Percentiles rank a stretch among this genome's conserved stretches.
Evolutionary conservation across 2,329 filamentous ascomycete genomes (phyloP).

Genomic region (Trichoderma sp.): DNA sequence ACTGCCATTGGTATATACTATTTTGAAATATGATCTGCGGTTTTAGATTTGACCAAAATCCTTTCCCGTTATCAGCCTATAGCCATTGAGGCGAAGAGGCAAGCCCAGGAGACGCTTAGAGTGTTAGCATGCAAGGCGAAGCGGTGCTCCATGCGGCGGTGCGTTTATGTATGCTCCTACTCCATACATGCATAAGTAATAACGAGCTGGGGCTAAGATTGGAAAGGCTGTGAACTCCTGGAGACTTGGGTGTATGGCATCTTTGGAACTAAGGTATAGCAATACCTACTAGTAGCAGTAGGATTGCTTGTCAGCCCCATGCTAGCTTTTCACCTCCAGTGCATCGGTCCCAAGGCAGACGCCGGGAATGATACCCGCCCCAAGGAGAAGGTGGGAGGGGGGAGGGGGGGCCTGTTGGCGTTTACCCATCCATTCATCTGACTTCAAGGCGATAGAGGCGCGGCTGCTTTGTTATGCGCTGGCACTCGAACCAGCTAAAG

Average conservation of each 20-base stretch:
- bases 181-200: background rate
- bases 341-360: conserved; percentile 6
- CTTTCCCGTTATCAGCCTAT: background rate
- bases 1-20: background rate
- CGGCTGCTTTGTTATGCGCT: background rate
- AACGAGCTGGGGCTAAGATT: background rate
- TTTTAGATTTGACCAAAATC: background rate
- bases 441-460: background rate
- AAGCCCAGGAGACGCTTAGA: background rate
- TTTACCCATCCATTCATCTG: conserved; percentile 14
- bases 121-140: background rate
- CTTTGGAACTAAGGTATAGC: background rate
- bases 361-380: conserved; percentile 19
- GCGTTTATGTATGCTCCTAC: background rate
- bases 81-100: background rate
- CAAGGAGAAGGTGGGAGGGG: background rate
- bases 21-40: background rate
- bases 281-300: background rate
- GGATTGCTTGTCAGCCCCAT: background rate
- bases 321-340: background rate
- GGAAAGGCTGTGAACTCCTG: background rate
- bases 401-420: conserved; percentile 12
- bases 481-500: background rate
- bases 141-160: background rate
- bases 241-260: background rate